phyloP scores from a whole-genome alignment of 2,329 filamentous ascomycete species.

The Orbilia brochopaga region DNA sequence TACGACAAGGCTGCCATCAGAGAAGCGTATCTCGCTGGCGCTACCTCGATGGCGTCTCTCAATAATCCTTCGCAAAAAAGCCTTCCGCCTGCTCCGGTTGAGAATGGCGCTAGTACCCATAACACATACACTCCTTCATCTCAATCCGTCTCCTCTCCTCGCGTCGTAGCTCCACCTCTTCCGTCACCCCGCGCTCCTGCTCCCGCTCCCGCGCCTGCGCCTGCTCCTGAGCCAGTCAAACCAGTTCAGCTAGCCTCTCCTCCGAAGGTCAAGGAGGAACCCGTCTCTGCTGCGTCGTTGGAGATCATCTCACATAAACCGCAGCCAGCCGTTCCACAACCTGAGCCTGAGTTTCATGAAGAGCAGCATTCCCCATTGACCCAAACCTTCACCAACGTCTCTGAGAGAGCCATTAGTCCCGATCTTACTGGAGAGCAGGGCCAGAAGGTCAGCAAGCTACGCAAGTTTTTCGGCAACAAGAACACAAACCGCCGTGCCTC shows the following conservation, averaged over 20 bases:
- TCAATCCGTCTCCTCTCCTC: slow-evolving; percentile 15
- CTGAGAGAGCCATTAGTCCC: slow-evolving; percentile 55
- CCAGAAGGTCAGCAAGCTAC: slow-evolving; percentile 51
- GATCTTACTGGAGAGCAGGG: slow-evolving; percentile 54
- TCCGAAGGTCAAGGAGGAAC: not conserved
- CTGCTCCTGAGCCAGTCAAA: slow-evolving; percentile 21
- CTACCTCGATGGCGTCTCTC: slow-evolving; percentile 31
- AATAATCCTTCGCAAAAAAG: slow-evolving; percentile 34
- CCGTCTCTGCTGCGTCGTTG: slow-evolving; percentile 23
- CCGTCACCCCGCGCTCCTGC: slow-evolving; percentile 10
- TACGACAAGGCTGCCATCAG: slow-evolving; percentile 90
- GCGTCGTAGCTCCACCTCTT: not conserved
- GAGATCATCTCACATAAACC: slow-evolving; percentile 46
- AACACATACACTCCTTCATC: slow-evolving; percentile 20
- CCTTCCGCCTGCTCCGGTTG: slow-evolving; percentile 33
- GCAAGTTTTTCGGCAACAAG: slow-evolving; percentile 35
- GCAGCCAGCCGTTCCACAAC: slow-evolving; percentile 51
- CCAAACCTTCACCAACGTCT: slow-evolving; percentile 32
- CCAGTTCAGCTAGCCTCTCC: not conserved
- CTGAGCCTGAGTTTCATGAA: slow-evolving; percentile 53
- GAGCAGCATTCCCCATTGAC: slow-evolving; percentile 20
- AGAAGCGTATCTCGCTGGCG: slow-evolving; percentile 72
- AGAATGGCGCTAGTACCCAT: slow-evolving; percentile 27
- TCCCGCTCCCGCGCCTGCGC: slow-evolving; percentile 2
- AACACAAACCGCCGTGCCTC: slow-evolving; percentile 36